phyloP scores from a whole-genome alignment of 2,329 filamentous ascomycete genomes.

The Gnomoniopsis sp. region DNA sequence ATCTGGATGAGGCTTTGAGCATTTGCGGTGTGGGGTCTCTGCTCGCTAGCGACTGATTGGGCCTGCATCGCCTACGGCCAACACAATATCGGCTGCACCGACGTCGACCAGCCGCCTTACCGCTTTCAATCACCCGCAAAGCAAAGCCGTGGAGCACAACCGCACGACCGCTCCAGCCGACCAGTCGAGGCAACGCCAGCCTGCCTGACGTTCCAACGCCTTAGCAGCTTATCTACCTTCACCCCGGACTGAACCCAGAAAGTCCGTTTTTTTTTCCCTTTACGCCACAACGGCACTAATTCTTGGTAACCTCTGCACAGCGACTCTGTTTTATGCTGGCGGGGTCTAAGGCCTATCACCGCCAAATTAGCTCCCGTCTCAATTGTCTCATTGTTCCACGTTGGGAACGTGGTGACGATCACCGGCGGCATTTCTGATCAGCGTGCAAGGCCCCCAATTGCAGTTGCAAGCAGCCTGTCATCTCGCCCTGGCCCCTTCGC shows the following conservation, averaged over 20 bases:
- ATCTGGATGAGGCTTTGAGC: neutral
- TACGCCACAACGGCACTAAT: too few relatives aligned
- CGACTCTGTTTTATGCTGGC: neutral
- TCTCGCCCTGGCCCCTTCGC: too few relatives aligned
- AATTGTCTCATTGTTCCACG: conserved; percentile 15
- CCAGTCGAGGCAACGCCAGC: neutral
- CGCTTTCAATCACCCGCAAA: conserved; percentile 4
- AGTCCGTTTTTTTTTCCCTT: too few relatives aligned
- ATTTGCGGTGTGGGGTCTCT: neutral
- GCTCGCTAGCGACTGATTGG: conserved; percentile 14
- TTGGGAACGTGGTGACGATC: conserved; percentile 1
- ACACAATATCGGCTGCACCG: conserved; percentile 19
- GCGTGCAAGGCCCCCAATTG: neutral
- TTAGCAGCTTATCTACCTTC: neutral
- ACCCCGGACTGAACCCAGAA: too few relatives aligned
- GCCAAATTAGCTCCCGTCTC: neutral
- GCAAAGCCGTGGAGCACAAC: neutral
- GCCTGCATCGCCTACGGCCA: conserved; percentile 4
- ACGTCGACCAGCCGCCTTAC: conserved; percentile 6
- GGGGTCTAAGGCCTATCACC: neutral
- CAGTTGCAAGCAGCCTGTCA: neutral
- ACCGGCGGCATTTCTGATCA: neutral
- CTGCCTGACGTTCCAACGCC: neutral
- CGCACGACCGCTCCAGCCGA: neutral
- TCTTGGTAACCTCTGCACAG: neutral